These are phyloP conservation scores for Naganishia sp. DNA, from an alignment of 1,284 basidiomycete species.

Conservation along the genomic window DNA sequence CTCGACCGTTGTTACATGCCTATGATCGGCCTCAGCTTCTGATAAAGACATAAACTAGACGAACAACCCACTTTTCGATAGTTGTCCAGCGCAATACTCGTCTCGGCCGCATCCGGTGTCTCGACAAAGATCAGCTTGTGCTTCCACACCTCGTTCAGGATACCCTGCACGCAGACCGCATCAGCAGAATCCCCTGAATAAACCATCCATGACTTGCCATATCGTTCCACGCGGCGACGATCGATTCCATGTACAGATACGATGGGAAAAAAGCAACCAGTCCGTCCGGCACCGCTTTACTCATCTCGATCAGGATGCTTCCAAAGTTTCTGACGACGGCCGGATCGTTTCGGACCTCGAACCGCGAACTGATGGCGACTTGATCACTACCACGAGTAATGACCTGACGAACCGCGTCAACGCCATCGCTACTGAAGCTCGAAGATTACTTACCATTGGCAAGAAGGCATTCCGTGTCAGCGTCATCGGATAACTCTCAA, in stretches of 20 bases:
- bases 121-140: constrained; percentile 99
- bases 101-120: constrained; percentile 98
- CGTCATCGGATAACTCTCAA: constrained; percentile 98
- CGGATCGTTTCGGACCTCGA: constrained; percentile 98
- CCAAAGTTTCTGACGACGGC: constrained; percentile 99
- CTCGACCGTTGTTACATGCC: constrained; percentile 98
- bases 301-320: constrained; percentile 95
- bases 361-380: constrained; percentile 97
- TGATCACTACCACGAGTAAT: constrained; percentile 98
- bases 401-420: constrained; percentile 61
- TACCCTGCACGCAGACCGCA: constrained; percentile 66
- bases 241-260: constrained; percentile 99
- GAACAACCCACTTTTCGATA: constrained; percentile 74
- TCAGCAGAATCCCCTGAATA: constrained; percentile 22
- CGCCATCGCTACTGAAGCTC: not conserved
- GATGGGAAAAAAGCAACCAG: constrained; percentile 99
- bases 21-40: constrained; percentile 44
- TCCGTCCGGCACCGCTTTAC: constrained; percentile 97
- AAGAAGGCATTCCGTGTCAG: constrained; percentile 94
- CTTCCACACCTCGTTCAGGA: constrained; percentile 99
- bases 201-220: constrained; percentile 68
- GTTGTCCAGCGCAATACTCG: constrained; percentile 95
- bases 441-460: constrained; percentile 71
- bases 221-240: constrained; percentile 99
- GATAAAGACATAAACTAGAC: not conserved